phyloP scores from a whole-genome alignment of 345 rosid genomes.

The Firmiana major region DNA sequence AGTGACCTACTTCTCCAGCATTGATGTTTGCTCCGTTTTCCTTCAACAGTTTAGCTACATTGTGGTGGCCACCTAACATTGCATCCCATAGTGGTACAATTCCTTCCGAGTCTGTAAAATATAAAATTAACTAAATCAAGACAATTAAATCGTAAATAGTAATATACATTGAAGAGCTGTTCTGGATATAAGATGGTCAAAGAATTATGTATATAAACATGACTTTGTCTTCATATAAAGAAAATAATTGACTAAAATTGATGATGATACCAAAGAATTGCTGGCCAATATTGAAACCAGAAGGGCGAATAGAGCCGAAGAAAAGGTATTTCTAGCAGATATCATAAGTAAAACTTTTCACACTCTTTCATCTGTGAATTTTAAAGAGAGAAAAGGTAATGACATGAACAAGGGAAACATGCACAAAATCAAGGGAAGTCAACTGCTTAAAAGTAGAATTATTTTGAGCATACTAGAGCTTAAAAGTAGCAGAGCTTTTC shows the following conservation, averaged over 20 bases:
- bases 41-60: conserved; percentile 37
- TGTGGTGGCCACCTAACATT: conserved; percentile 52
- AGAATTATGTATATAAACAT: too few relatives aligned
- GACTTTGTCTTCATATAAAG: not conserved
- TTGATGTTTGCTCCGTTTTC: conserved; percentile 43
- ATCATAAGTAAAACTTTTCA: not conserved
- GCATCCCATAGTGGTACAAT: conserved; percentile 82
- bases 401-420: not conserved
- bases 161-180: too few relatives aligned
- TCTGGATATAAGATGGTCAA: too few relatives aligned
- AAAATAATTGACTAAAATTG: not conserved
- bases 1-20: conserved; percentile 65
- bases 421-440: not conserved
- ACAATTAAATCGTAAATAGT: not conserved
- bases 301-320: not conserved
- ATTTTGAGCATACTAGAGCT: not conserved
- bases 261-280: not conserved
- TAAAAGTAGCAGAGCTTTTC: not conserved
- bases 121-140: not conserved
- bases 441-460: not conserved
- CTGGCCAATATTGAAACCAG: not conserved
- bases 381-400: not conserved
- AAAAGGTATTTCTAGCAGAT: not conserved
- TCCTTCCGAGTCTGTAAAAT: conserved; percentile 57
- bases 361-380: not conserved